A percentile compares a stretch with the other conserved stretches of the same genome.
Conservation (phyloP, 73 alveolate genomes). For the Tetrahymena malaccensis region DNA sequence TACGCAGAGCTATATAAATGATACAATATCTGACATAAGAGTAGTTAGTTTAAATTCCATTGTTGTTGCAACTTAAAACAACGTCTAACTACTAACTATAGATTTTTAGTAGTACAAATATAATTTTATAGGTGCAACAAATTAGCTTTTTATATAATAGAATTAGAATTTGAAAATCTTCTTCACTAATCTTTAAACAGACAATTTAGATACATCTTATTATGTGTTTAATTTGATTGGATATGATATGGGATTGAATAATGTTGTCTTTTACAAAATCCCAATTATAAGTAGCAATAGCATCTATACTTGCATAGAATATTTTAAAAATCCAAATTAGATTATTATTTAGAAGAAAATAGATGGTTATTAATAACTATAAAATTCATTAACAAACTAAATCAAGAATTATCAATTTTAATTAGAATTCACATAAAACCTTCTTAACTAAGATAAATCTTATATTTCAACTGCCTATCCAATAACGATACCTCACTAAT, state of each 20-base stretch:
- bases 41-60: neutral
- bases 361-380: neutral
- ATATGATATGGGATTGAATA: neutral
- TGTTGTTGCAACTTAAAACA: neutral
- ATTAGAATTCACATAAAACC: neutral
- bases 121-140: neutral
- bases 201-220: neutral
- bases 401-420: neutral
- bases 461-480: neutral
- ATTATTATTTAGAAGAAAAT: neutral
- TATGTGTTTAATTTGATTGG: neutral
- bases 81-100: neutral
- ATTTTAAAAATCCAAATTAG: neutral
- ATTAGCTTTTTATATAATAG: neutral
- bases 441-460: neutral
- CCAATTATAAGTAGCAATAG: neutral
- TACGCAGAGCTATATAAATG: neutral
- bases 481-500: neutral
- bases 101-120: neutral
- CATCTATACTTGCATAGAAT: neutral
- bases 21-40: neutral
- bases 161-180: neutral
- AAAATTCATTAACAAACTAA: neutral
- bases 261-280: neutral
- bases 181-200: neutral